A percentile compares a stretch with the other conserved stretches of the same genome.
phyloP scores from a whole-genome alignment of 495 filamentous ascomycete species.

The Penicillium paradoxum region DNA sequence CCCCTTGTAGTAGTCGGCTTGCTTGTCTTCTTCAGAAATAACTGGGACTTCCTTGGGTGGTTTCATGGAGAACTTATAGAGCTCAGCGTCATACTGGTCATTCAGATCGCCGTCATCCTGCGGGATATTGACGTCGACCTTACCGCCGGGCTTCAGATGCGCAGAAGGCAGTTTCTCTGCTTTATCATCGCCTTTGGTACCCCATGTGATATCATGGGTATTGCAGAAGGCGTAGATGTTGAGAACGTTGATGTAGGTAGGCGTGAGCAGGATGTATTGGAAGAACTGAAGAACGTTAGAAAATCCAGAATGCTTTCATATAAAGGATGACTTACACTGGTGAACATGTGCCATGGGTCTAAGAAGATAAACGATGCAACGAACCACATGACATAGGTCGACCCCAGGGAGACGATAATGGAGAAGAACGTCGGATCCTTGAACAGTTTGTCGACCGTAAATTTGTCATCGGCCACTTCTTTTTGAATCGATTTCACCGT shows the following conservation, averaged over 20 bases:
- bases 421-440: constrained; percentile 88
- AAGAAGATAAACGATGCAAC: constrained; percentile 90
- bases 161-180: constrained; percentile 75
- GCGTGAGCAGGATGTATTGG: constrained; percentile 93
- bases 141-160: constrained; percentile 80
- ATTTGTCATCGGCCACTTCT: constrained; percentile 52
- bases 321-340: constrained; percentile 47
- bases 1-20: constrained; percentile 98
- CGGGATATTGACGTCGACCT: constrained; percentile 90
- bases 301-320: not conserved
- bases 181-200: constrained; percentile 93
- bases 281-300: constrained; percentile 53
- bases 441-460: constrained; percentile 67
- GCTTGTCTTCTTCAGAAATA: constrained; percentile 64
- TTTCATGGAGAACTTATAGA: constrained; percentile 67
- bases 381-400: constrained; percentile 93
- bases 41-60: constrained; percentile 59
- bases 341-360: constrained; percentile 99
- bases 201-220: constrained; percentile 96
- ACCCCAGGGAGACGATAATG: constrained; percentile 82
- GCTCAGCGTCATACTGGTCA: constrained; percentile 86
- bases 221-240: constrained; percentile 99
- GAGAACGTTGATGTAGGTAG: constrained; percentile 92
- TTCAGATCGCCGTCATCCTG: constrained; percentile 83
- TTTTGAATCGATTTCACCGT: constrained; percentile 77